Base-by-base conservation (phyloP, 306 rosid genomes). In the Cucumis sativus region DNA sequence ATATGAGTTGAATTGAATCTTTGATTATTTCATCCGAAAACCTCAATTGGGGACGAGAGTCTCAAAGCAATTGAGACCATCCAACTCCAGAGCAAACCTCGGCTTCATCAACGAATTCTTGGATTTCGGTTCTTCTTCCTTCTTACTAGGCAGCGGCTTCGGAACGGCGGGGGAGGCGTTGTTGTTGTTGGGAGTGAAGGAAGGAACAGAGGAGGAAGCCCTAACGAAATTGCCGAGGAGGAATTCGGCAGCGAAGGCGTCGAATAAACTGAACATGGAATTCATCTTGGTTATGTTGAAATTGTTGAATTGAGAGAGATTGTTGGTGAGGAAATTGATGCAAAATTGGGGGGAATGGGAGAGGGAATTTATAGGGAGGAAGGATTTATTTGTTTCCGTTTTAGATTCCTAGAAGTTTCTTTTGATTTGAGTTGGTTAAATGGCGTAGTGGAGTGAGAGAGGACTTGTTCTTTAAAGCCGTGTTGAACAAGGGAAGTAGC, bases 21-120 rank as follows among this genome's bases (percentile, higher is more conserved):
- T 14, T 14, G 23, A 43, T 5, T 43, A 43, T 5, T 43, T 43
- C 8, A 43, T 6, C 2, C 0, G 37, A 33, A 67, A 28, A 66
- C 54, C 18, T 74, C 77, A 81, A 40, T 41, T 43, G 9, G 41
- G 43, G 78, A 79, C 85, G 14, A 83, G 18, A 66, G 89, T 81
- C 76, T 86, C 89, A 21, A 86, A 86, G 35, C 85, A 86, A 78
- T 86, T 52, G 69, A 86, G 80, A 16, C 89, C 89, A 43, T 86
- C 89, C 13, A 86, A 61, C 57, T 86, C 89, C 18, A 70, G 78
- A 18, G 85, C 89, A 30, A 77, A 79, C 78, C 89, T 69, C 3
- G 72, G 79, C 16, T 5, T 39, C 17, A 33, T 39, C 33, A 11
- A 4, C 54, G 73, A 67, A 20, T 43, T 67, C 30, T 67, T 47